Conservation (phyloP, 345 rosid genomes). For the Citrus inodora region DNA sequence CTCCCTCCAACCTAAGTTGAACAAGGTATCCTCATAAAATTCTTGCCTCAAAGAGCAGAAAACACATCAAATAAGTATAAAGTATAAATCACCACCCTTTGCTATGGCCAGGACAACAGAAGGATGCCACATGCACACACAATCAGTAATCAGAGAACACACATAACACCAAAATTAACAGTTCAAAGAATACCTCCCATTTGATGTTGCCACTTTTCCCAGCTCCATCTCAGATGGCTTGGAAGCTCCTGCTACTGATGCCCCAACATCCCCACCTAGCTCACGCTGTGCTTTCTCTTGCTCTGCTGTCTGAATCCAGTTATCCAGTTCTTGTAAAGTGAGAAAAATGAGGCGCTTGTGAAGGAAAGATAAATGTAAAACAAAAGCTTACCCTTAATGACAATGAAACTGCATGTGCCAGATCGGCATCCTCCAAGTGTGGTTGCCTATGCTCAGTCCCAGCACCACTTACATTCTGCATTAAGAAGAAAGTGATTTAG, state of each 20-base stretch:
- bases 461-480: constrained; percentile 43
- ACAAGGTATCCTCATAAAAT: constrained; percentile 5
- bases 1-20: constrained; percentile 51
- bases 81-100: background rate
- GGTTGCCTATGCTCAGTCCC: constrained; percentile 38
- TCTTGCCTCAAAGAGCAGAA: background rate
- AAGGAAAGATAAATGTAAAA: background rate
- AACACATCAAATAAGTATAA: background rate
- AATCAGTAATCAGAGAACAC: background rate
- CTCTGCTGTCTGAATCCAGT: constrained; percentile 62
- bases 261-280: constrained; percentile 37
- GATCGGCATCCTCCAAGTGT: constrained; percentile 52
- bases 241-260: constrained; percentile 38
- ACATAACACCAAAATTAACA: background rate
- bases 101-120: background rate
- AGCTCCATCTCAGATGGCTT: constrained; percentile 38
- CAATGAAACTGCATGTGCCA: constrained; percentile 67
- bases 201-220: constrained; percentile 37
- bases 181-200: constrained; percentile 60
- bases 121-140: background rate
- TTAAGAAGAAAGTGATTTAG: constrained; percentile 9
- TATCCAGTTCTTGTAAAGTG: constrained; percentile 24
- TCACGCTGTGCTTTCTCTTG: constrained; percentile 55
- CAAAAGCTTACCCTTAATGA: constrained; percentile 55
- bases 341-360: background rate